phyloP scores from a whole-genome alignment of 352 stramenopile species.

The Phytophthora citricola region DNA sequence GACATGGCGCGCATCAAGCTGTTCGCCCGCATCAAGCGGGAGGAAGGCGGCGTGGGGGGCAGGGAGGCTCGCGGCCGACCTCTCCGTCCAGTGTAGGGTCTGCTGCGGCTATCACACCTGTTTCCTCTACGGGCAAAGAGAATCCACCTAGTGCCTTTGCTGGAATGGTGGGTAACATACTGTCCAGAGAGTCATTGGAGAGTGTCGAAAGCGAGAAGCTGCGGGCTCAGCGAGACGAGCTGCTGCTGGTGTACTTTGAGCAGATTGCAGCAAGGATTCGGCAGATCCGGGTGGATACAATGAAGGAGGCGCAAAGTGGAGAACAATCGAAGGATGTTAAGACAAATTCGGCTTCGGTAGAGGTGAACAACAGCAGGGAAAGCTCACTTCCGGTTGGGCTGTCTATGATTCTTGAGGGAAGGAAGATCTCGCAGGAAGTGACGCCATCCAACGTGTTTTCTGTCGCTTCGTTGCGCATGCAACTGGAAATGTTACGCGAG shows the following conservation, averaged over 20 bases:
- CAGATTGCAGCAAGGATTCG: conserved; percentile 35
- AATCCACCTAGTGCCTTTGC: conserved; percentile 42
- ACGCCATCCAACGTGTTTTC: conserved; percentile 51
- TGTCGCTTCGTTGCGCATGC: conserved; percentile 62
- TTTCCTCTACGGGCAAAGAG: conserved; percentile 27
- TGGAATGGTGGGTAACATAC: conserved; percentile 45
- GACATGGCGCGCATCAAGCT: conserved; percentile 66
- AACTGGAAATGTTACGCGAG: conserved; percentile 72
- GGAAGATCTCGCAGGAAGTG: conserved; percentile 24
- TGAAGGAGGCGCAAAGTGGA: neutral
- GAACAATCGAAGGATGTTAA: neutral
- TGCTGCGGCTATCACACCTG: neutral
- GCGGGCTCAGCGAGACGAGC: conserved; percentile 41
- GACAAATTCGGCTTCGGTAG: neutral
- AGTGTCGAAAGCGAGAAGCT: conserved; percentile 45
- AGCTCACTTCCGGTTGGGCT: neutral
- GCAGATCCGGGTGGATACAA: neutral
- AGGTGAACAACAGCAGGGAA: neutral
- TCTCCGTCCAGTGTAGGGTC: conserved; percentile 14
- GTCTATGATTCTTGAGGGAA: neutral
- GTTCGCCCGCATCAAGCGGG: conserved; percentile 33
- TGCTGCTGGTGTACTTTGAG: conserved; percentile 51
- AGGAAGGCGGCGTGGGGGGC: neutral
- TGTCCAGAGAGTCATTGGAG: conserved; percentile 49
- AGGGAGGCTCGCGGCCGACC: conserved; percentile 5